These are phyloP conservation scores for Aspergillus egyptiacus DNA, from an alignment of 495 filamentous ascomycete species.

Conservation along the genomic window DNA sequence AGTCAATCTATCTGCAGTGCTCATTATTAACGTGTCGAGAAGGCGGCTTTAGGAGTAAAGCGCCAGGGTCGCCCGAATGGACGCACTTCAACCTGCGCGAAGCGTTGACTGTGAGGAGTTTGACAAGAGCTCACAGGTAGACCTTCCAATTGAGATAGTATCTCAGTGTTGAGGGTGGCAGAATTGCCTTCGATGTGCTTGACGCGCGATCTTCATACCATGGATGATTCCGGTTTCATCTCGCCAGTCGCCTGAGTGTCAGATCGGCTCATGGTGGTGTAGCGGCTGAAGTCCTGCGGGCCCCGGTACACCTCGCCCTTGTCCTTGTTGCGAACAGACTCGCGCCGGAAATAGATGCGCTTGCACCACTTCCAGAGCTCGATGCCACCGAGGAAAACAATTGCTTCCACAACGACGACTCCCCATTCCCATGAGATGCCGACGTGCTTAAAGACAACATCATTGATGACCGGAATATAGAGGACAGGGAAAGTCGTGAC, in stretches of 20 bases:
- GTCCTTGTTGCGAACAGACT: constrained; percentile 17
- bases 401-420: constrained; percentile 52
- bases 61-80: background rate
- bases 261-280: constrained; percentile 37
- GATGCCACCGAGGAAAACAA: constrained; percentile 57
- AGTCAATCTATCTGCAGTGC: constrained; percentile 6
- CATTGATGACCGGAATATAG: constrained; percentile 67
- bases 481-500: constrained; percentile 65
- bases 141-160: background rate
- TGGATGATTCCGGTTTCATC: constrained; percentile 28
- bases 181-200: background rate
- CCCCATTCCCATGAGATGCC: constrained; percentile 70
- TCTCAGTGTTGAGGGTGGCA: background rate
- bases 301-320: constrained; percentile 6
- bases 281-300: constrained; percentile 32
- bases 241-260: constrained; percentile 30
- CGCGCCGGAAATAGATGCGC: constrained; percentile 44
- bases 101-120: background rate
- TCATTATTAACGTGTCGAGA: constrained; percentile 2
- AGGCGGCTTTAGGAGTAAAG: background rate
- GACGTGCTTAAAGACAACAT: constrained; percentile 62
- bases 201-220: constrained; percentile 20
- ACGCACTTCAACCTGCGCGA: background rate
- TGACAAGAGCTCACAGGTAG: background rate
- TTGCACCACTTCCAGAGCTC: constrained; percentile 67